Conservation (phyloP, 75 land plant genomes). For the Selaginella moellendorffii region DNA sequence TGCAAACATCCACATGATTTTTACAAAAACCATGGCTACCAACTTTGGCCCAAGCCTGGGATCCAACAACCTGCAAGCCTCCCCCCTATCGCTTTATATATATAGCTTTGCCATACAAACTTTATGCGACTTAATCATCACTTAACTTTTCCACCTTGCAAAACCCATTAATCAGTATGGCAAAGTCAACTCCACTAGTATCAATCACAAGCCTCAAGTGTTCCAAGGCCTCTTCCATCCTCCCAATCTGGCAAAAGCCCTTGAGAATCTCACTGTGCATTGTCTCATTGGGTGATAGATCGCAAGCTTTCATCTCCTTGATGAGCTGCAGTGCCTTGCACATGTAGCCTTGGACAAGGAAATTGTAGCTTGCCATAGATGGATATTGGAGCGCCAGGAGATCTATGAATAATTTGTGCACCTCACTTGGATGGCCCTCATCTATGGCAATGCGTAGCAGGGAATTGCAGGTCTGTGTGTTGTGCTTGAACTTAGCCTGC, state of each 20-base stretch:
- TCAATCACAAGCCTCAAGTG: not conserved
- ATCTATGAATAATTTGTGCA: not conserved
- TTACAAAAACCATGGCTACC: too few relatives aligned
- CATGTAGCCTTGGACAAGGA: not conserved
- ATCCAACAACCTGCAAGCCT: too few relatives aligned
- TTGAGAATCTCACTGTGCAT: not conserved
- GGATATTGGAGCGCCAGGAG: not conserved
- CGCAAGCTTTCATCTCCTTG: not conserved
- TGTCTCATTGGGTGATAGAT: not conserved
- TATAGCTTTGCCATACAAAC: too few relatives aligned
- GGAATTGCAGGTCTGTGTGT: not conserved
- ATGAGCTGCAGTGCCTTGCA: not conserved
- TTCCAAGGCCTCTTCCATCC: not conserved
- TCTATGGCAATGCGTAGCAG: not conserved
- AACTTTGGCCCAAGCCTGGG: too few relatives aligned
- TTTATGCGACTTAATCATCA: too few relatives aligned
- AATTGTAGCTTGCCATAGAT: not conserved
- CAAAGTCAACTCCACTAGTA: not conserved
- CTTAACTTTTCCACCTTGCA: not conserved
- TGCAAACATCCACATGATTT: too few relatives aligned
- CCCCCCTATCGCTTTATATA: too few relatives aligned
- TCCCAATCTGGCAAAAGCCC: not conserved
- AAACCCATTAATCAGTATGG: not conserved
- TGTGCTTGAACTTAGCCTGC: not conserved
- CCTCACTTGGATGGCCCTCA: not conserved